These are phyloP conservation scores for Fusarium sp. DNA, from an alignment of 2,329 filamentous ascomycete genomes.

Conservation along the genomic window DNA sequence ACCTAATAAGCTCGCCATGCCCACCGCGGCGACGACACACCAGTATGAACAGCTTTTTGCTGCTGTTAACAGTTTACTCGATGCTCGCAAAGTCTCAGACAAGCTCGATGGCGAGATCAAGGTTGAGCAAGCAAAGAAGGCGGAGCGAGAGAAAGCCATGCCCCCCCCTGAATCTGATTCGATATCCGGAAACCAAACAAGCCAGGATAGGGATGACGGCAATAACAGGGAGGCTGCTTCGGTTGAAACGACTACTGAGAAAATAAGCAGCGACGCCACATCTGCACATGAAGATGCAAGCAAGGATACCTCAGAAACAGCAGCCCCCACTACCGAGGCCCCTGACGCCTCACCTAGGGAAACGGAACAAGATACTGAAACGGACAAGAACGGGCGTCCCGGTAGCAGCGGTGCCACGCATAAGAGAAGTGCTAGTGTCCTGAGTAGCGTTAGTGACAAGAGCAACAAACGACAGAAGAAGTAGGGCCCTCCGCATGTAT, in stretches of 20 bases:
- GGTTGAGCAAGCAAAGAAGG: slow-evolving; percentile 69
- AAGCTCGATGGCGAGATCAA: slow-evolving; percentile 81
- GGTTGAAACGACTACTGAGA: slow-evolving; percentile 13
- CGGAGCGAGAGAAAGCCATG: slow-evolving; percentile 61
- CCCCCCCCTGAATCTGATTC: slow-evolving; percentile 28
- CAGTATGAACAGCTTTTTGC: slow-evolving; percentile 78
- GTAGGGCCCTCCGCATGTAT: slow-evolving; percentile 41
- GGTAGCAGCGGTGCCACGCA: slow-evolving; percentile 62
- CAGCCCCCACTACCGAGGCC: slow-evolving; percentile 20
- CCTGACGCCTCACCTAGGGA: slow-evolving; percentile 30
- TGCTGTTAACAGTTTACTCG: slow-evolving; percentile 77
- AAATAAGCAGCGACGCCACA: slow-evolving; percentile 25
- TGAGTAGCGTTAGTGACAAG: slow-evolving; percentile 78
- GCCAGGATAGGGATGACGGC: slow-evolving; percentile 20
- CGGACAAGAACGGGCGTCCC: slow-evolving; percentile 53
- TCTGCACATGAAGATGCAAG: slow-evolving; percentile 39
- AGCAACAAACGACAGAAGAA: slow-evolving; percentile 71
- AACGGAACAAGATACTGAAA: slow-evolving; percentile 38
- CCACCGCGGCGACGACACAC: slow-evolving; percentile 77
- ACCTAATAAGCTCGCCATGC: slow-evolving; percentile 77
- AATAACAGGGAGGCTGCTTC: slow-evolving; percentile 32
- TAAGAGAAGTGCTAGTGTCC: slow-evolving; percentile 86
- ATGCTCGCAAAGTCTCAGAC: slow-evolving; percentile 79
- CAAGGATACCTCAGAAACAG: slow-evolving; percentile 26
- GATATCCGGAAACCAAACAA: slow-evolving; percentile 36